Base-by-base conservation (phyloP, 805 yeast genomes). In the Suhomyces emberorum region DNA sequence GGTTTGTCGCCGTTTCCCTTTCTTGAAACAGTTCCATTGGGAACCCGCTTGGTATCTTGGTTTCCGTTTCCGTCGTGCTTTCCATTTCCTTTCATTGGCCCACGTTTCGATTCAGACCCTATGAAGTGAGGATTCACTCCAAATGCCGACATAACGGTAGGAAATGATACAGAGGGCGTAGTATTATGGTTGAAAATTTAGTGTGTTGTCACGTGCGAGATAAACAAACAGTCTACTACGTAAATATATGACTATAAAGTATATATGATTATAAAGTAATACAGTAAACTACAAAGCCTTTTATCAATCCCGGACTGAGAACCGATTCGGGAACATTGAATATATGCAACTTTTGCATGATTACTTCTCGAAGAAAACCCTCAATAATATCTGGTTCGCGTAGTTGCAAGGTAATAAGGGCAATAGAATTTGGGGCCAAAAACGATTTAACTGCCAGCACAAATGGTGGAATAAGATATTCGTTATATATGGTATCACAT, bases 401-500 rank as follows among this genome's bases (percentile, higher is more conserved):
- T 38, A 81, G 45, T 43, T 81, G 87, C 33, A 80, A 49, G 1
- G 57, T 54, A 0, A 73, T 73, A 1, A 81, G 47, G 2, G 73
- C 47, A 0, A 65, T 61, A 3, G 62, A 64, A 0, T 74, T 55
- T 0, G 55, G 33, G 0, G 37, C 39, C 53, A 72, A 54, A 15
- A 76, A 41, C 17, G 39, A 34, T 16, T 52, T 49, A 15, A 77
- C 25, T 0, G 84, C 65, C 4, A 54, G 51, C 11, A 79, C 55
- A 39, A 81, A 70, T 38, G 57, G 69, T 0, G 70, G 72, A 3
- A 80, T 68, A 28, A 82, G 55, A 44, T 61, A 80, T 37, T 76
- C 82, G 48, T 81, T 81, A 58, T 81, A 81, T 3, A 81, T 68
- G 4, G 85, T 74, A 49, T 81, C 88, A 47, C 81, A 76, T 0